Evolutionary conservation across 2,329 filamentous ascomycete genomes (phyloP).

Genomic region (Ascochyta pisi): DNA sequence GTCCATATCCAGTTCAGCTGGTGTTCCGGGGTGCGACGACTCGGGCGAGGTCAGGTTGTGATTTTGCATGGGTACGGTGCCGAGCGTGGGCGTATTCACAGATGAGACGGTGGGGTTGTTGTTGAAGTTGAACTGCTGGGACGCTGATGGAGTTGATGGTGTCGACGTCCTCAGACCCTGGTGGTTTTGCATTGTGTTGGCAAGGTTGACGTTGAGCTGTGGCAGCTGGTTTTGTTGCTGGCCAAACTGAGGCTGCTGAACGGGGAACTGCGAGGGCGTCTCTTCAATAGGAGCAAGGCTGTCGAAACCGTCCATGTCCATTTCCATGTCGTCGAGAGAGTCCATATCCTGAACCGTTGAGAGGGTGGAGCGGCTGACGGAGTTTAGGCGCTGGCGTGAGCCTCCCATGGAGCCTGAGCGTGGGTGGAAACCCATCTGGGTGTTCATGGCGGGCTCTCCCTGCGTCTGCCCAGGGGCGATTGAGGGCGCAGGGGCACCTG

Average conservation of each 20-base stretch:
- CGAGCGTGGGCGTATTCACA: slow-evolving; percentile 91
- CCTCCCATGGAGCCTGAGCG: slow-evolving; percentile 49
- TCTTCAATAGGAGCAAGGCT: slow-evolving; percentile 70
- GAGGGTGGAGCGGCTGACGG: slow-evolving; percentile 50
- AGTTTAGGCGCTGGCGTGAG: slow-evolving; percentile 50
- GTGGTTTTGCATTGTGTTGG: slow-evolving; percentile 71
- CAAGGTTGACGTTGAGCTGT: slow-evolving; percentile 81
- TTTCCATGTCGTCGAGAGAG: slow-evolving; percentile 91
- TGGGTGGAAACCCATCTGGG: slow-evolving; percentile 48
- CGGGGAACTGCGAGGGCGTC: slow-evolving; percentile 68
- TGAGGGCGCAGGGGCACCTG: slow-evolving; percentile 41
- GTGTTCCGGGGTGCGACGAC: slow-evolving; percentile 73
- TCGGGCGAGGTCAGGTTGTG: slow-evolving; percentile 67
- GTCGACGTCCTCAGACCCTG: slow-evolving; percentile 85
- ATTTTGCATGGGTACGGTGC: slow-evolving; percentile 72
- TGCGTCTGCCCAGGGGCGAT: slow-evolving; percentile 55
- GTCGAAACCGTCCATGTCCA: slow-evolving; percentile 91
- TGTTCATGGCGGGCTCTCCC: slow-evolving; percentile 45
- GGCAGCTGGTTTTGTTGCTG: slow-evolving; percentile 64
- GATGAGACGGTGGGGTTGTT: slow-evolving; percentile 97
- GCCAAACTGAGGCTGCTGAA: slow-evolving; percentile 60
- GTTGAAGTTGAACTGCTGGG: slow-evolving; percentile 73
- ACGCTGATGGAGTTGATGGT: slow-evolving; percentile 80
- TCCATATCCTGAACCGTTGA: slow-evolving; percentile 70
- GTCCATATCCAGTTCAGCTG: slow-evolving; percentile 77